Evolutionary conservation across 768 basidiomycete species (phyloP), one percentile per base, ranked within the genome.

Genomic region (Boletellus ananas): DNA sequence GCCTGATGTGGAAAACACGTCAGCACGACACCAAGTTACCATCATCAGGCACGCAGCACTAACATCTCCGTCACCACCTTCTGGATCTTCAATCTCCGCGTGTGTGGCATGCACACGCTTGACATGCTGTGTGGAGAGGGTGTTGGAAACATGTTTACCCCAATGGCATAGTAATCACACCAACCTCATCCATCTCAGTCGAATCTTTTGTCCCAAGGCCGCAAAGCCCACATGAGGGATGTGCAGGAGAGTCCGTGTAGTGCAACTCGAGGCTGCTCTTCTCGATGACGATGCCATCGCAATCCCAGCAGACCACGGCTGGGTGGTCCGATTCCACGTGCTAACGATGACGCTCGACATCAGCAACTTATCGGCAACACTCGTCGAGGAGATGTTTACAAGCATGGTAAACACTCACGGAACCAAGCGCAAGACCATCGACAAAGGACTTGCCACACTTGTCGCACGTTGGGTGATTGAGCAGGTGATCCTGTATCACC

Each of bases 261-360:
- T 65, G 64, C 21, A 37, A 45, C 14, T 56, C 59, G 33, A 65
- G 55, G 45, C 33, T 47, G 17, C 33, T 43, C 13, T 41, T 56
- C 9, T 62, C 65, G 12, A 66, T 43, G 5, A 66, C 57, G 1
- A 53, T 38, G 5, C 64, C 65, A 33, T 55, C 60, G 29, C 64
- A 66, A 21, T 67, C 64, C 64, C 64, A 66, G 49, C 64, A 67
- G 34, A 64, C 62, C 14, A 67, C 55, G 12, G 49, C 52, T 1
- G 58, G 58, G 34, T 65, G 64, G 23, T 55, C 58, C 1, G 46
- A 49, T 9, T 57, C 60, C 25, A 60, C 43, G 3, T 66, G 64
- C 64, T 66, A 31, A 39, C n/a, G 10, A 41, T 43, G 0, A 48
- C n/a, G 23, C 38, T 34, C 21, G 1, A 43, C 16, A 36, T 51